Percentiles rank a stretch among this genome's conserved stretches.
Evolutionary conservation across 176 grass and related monocot species (phyloP).

Genomic region (Alopecurus myosuroides): DNA sequence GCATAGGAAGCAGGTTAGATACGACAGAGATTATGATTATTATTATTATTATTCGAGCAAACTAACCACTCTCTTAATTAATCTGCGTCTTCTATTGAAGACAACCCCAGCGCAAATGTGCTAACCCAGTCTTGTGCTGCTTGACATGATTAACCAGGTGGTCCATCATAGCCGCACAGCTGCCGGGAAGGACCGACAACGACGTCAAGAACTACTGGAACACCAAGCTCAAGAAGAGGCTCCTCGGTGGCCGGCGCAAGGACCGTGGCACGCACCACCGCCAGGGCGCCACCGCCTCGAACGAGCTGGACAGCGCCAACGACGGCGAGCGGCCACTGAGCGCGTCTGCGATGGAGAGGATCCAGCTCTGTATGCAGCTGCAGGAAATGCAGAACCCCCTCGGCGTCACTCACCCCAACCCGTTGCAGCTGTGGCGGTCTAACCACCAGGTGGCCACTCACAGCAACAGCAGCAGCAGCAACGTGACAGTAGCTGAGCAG

Average conservation of each 20-base stretch:
- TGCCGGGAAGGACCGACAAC: conserved; percentile 90
- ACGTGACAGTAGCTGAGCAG: conserved; percentile 28
- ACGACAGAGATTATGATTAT: not conserved
- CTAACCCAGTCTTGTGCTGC: not conserved
- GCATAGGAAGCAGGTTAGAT: conserved; percentile 91
- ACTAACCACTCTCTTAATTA: not conserved
- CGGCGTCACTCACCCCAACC: conserved; percentile 25
- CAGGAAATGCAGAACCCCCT: conserved; percentile 52
- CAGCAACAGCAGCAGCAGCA: conserved; percentile 13
- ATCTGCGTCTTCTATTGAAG: not conserved
- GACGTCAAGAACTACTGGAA: conserved; percentile 99
- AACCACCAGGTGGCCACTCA: conserved; percentile 4
- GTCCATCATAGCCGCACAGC: conserved; percentile 89
- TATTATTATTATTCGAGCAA: not conserved
- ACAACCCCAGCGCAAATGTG: not conserved
- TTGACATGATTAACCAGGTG: conserved; percentile 40
- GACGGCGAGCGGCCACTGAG: conserved; percentile 40
- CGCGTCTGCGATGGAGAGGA: conserved; percentile 78
- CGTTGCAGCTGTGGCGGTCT: conserved; percentile 35
- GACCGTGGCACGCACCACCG: conserved; percentile 31
- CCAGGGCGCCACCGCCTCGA: not conserved
- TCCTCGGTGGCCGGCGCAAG: conserved; percentile 66
- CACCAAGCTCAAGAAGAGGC: conserved; percentile 96
- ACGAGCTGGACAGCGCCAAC: not conserved
- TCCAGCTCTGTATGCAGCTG: conserved; percentile 81